Evolutionary conservation across 1,284 basidiomycete species (phyloP).

Genomic region (Wolfiporia cocos): DNA sequence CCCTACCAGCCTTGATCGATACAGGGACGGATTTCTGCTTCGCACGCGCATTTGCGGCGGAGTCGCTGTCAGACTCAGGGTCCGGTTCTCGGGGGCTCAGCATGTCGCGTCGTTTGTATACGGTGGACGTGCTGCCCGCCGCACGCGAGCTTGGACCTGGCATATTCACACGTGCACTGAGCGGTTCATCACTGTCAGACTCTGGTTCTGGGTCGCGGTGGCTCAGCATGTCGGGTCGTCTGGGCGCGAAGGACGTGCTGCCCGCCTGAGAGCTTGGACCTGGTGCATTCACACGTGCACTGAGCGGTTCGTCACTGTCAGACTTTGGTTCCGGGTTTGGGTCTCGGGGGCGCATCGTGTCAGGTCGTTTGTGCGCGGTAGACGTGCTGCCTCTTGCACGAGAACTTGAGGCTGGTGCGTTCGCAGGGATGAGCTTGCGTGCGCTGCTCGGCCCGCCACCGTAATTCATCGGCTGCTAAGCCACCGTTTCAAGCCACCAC

Average conservation of each 20-base stretch:
- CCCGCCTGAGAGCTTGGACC: neutral
- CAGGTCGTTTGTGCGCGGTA: too few species aligned
- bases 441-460: constrained; percentile 44
- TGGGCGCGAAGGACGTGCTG: neutral
- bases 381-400: too few species aligned
- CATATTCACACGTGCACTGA: too few species aligned
- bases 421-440: constrained; percentile 39
- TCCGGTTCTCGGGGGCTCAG: constrained; percentile 10
- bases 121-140: too few species aligned
- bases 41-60: neutral
- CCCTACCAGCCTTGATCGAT: constrained; percentile 6
- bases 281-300: neutral
- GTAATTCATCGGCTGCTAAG: constrained; percentile 8
- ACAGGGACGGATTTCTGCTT: neutral
- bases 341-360: neutral
- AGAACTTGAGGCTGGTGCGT: too few species aligned
- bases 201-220: too few species aligned
- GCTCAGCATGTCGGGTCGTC: too few species aligned
- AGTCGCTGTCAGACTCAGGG: constrained; percentile 9
- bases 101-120: too few species aligned
- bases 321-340: too few species aligned
- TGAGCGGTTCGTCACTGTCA: too few species aligned
- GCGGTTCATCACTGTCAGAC: too few species aligned
- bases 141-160: too few species aligned
- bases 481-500: neutral